Percentiles rank a stretch among this genome's conserved stretches.
Evolutionary conservation across 2,329 filamentous ascomycete genomes (phyloP).

Genomic region (Hypomyces rosellus): DNA sequence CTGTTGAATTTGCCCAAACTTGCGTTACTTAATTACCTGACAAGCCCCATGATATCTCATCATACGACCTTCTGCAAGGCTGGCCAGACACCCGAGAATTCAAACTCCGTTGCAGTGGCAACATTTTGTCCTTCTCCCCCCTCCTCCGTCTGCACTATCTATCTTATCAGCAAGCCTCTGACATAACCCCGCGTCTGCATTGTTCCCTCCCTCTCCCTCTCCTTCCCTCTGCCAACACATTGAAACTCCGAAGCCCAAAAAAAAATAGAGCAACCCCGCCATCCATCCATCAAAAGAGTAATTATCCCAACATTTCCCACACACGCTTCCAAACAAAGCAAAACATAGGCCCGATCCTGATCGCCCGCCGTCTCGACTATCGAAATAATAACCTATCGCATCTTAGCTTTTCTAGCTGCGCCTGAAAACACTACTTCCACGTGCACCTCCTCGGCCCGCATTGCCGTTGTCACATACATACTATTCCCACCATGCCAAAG

Average conservation of each 20-base stretch:
- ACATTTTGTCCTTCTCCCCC: not conserved
- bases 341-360: not conserved
- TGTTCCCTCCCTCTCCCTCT: not conserved
- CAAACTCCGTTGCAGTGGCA: slow-evolving; percentile 2
- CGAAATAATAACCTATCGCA: no score
- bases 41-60: no score
- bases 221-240: not conserved
- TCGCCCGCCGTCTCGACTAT: not conserved
- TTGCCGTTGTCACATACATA: slow-evolving; percentile 1
- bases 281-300: not conserved
- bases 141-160: not conserved
- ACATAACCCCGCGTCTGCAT: slow-evolving; percentile 9
- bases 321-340: not conserved
- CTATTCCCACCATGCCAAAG: slow-evolving; percentile 42
- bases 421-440: not conserved
- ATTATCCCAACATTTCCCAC: not conserved
- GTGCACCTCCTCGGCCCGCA: not conserved
- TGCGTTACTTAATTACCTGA: no score
- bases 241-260: not conserved
- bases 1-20: no score
- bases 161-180: slow-evolving; percentile 10
- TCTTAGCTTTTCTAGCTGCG: not conserved
- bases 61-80: no score
- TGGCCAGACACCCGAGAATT: no score
- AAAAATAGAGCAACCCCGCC: slow-evolving; percentile 13